Base-by-base conservation (phyloP, 176 grass and related monocot species). In the Raddia guianensis region DNA sequence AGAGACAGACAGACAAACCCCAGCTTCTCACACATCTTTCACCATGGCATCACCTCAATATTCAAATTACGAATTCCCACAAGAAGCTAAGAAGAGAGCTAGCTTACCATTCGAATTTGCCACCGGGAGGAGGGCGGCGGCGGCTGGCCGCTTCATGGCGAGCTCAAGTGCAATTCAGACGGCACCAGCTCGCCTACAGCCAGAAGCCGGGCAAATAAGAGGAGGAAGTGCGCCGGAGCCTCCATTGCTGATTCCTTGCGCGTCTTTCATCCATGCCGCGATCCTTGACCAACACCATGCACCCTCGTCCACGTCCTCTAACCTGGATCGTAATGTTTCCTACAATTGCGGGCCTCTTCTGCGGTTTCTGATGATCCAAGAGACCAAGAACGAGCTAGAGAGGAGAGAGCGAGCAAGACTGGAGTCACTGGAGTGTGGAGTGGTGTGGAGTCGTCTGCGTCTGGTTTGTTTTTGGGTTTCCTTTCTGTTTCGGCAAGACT, bases 91-190 rank as follows among this genome's bases (percentile, higher is more conserved):
- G 2, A 64, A n/a, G 16, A 16, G 2, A 62, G 34, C 0, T 79
- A 68, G 34, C 0, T 79, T 82, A 82, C 88, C 83, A 3, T 54
- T 81, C 0, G 74, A 68, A 68, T 60, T 85, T 20, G 44, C 9
- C 83, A 68, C 61, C 34, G 68, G 67, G 49, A 53, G 49, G 44
- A 68, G 78, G 45, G 66, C 68, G 46, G 34, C 73, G 34, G 74
- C 68, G 35, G 34, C 73, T 16, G 83, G 67, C 12, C 88, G 83
- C 88, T 74, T 90, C 88, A 90, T 86, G 74, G 1, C 78, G 66
- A 73, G 59, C 2, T 81, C 16, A 0, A 16, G 45, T 42, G 8
- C 3, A 86, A 85, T 77, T 83, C n/a, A 46, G 56, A 70, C 49
- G 7, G n/a, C 43, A 40, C 54, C 21, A 3, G 18, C 16, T 74